These are phyloP conservation scores for Globisporangium nodosum DNA, from an alignment of 352 stramenopile genomes.

Conservation along the genomic window DNA sequence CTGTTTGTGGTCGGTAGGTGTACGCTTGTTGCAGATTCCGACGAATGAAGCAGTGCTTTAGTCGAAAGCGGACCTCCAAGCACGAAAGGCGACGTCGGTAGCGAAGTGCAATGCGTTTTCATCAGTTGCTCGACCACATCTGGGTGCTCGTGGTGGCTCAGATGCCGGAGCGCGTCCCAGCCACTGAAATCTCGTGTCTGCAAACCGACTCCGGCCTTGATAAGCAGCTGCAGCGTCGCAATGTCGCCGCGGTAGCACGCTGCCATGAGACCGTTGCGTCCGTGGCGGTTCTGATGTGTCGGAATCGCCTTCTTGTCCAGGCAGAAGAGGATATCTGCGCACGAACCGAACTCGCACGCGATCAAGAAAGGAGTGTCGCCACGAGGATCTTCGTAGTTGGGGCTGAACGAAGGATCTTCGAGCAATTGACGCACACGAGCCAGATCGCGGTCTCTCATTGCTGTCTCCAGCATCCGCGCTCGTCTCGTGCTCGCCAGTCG, in stretches of 20 bases:
- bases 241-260: conserved; percentile 37
- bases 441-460: conserved; percentile 29
- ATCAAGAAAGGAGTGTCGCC: conserved; percentile 48
- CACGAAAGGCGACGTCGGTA: conserved; percentile 8
- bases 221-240: conserved; percentile 30
- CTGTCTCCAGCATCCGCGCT: conserved; percentile 26
- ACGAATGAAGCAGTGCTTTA: background rate
- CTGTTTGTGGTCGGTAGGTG: background rate
- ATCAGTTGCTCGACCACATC: conserved; percentile 32
- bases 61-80: conserved; percentile 3
- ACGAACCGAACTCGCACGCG: conserved; percentile 18
- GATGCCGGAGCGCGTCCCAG: conserved; percentile 29
- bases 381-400: conserved; percentile 38
- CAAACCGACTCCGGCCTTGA: conserved; percentile 28
- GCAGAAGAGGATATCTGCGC: conserved; percentile 28
- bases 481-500: conserved; percentile 12
- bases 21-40: background rate
- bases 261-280: conserved; percentile 38
- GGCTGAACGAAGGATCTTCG: conserved; percentile 26
- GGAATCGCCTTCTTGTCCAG: conserved; percentile 34
- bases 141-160: conserved; percentile 37
- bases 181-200: conserved; percentile 41
- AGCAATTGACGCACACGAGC: conserved; percentile 25
- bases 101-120: conserved; percentile 8
- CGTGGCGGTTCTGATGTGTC: conserved; percentile 40